Evolutionary conservation across 371 early-diverging fungal species (phyloP), one percentile per base, ranked within the genome.

Genomic region (Mortierella sp.): DNA sequence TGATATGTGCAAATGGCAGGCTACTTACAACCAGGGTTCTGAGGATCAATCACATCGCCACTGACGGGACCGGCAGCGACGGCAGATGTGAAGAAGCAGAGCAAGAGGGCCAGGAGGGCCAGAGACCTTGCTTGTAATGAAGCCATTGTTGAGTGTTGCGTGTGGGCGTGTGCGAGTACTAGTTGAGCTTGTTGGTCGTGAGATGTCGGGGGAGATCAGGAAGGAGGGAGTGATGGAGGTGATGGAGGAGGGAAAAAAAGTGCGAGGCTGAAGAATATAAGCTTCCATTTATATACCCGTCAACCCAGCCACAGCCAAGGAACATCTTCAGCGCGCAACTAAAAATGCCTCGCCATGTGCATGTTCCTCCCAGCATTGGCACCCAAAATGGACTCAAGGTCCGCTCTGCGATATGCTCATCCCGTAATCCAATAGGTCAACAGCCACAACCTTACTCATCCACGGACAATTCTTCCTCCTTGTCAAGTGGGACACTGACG

Each of bases 41-140:
- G 57, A 27, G 37, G 12, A 22, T 49, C 41, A 1, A 62, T 58
- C 13, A 59, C 45, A 2, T 47, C 21, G 16, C 10, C 22, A 2
- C 48, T n/a, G 8, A 25, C 27, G 2, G 57, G 44, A 1, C 16
- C 50, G 10, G 45, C 48, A 17, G 74, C 74, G 3, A 48, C n/a
- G 31, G 51, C 59, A 34, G 74, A 47, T 49, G 63, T 56, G 57
- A 67, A 49, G 60, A 73, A 59, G 63, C 67, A 73, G 57, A 73
- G 56, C 24, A 71, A 31, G 62, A 67, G 43, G 60, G 56, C 74
- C 46, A 67, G 46, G 29, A 73, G 54, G 60, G 63, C 67, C 63
- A 73, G 19, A 40, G 67, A 59, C 59, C 67, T 51, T 25, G 63
- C 55, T 27, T 62, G 54, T 52, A 67, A 40, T 43, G 67, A 63